These are phyloP conservation scores for Trametes hirsuta DNA, from an alignment of 1,284 basidiomycete species.

Conservation along the genomic window DNA sequence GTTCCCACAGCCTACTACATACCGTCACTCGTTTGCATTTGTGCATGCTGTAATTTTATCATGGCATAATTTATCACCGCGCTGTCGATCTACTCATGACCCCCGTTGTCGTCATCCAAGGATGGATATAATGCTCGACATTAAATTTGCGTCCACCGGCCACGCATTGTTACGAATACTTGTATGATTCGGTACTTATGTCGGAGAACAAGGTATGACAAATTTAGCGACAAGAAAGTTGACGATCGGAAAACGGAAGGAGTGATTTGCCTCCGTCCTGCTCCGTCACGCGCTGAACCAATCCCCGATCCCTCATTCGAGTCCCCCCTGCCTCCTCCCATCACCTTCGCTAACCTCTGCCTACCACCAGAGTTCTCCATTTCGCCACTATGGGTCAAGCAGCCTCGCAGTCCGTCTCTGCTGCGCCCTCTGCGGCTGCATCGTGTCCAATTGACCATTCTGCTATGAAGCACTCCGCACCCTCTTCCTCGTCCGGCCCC, in stretches of 20 bases:
- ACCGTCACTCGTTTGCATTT: conserved; percentile 5
- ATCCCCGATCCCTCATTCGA: conserved; percentile 5
- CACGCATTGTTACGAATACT: no score
- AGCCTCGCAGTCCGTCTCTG: conserved; percentile 28
- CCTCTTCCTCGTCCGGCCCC: conserved; percentile 27
- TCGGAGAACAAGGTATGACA: no score
- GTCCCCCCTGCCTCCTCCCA: neutral
- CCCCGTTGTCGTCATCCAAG: no score
- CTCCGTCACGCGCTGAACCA: conserved; percentile 15
- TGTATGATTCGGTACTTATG: no score
- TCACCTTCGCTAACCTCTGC: neutral
- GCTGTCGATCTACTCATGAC: no score
- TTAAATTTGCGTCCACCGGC: neutral
- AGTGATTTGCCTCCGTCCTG: conserved; percentile 16
- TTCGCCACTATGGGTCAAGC: conserved; percentile 31
- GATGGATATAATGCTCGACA: neutral
- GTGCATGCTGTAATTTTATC: conserved; percentile 21
- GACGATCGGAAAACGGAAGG: conserved; percentile 3
- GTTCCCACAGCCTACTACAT: neutral
- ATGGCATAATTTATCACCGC: conserved; percentile 8
- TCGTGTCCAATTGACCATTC: conserved; percentile 44
- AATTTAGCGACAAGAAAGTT: neutral
- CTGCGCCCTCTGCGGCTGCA: conserved; percentile 33
- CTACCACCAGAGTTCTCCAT: neutral
- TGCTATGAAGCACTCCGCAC: conserved; percentile 15